Evolutionary conservation across 2,329 filamentous ascomycete genomes (phyloP).

Genomic region (Cladophialophora psammophila): DNA sequence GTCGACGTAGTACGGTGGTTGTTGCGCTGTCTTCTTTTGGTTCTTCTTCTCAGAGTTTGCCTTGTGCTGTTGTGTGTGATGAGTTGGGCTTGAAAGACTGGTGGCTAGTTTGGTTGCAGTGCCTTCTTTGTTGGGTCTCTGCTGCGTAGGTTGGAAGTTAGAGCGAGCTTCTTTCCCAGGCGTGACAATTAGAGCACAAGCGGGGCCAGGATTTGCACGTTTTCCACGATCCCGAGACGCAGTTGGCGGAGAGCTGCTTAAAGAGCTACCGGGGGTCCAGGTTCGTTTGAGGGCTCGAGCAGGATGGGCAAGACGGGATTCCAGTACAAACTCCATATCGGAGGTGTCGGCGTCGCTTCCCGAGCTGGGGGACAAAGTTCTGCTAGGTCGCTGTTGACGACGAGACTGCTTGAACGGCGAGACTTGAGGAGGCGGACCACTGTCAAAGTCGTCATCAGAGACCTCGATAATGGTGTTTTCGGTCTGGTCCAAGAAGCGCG

Average conservation of each 20-base stretch:
- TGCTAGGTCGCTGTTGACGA: background rate
- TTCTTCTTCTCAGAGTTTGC: conserved; percentile 6
- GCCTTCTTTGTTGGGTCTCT: background rate
- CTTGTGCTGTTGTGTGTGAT: background rate
- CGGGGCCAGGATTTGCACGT: background rate
- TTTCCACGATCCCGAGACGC: background rate
- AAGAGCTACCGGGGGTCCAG: conserved; percentile 1
- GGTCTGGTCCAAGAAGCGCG: background rate
- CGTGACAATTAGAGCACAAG: background rate
- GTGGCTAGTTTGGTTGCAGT: background rate
- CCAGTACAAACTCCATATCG: background rate
- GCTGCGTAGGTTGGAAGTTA: background rate
- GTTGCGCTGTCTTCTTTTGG: conserved; percentile 12
- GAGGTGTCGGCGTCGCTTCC: conserved; percentile 15
- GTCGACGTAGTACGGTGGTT: conserved; percentile 40
- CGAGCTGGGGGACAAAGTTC: background rate
- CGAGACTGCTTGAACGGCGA: background rate
- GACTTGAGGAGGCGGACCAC: background rate
- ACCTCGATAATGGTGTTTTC: conserved; percentile 14
- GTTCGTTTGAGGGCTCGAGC: conserved; percentile 10
- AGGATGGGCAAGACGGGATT: background rate
- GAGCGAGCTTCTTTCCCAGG: background rate
- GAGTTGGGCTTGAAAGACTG: background rate
- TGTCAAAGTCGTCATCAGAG: conserved; percentile 21
- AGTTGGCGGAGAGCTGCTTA: background rate